Percentiles rank a stretch among this genome's conserved stretches.
Evolutionary conservation across 1,284 basidiomycete species (phyloP).

Genomic region (Cryptococcus sp.): DNA sequence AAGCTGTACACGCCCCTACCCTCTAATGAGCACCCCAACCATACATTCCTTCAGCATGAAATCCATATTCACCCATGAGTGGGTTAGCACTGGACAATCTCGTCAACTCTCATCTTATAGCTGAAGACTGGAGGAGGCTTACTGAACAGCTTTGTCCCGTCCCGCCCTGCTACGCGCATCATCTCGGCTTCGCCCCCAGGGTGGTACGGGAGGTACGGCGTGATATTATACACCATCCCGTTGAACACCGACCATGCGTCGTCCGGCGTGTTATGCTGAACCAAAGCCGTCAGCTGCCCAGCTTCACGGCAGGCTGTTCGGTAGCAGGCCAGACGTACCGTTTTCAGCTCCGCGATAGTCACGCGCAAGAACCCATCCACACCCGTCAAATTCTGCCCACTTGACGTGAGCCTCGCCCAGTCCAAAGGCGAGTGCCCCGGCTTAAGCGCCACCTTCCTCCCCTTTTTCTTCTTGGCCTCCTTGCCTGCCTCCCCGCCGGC

Average conservation of each 20-base stretch:
- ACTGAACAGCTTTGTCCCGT: conserved; percentile 94
- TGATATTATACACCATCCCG: conserved; percentile 96
- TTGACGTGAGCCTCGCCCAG: conserved; percentile 84
- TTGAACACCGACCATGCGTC: conserved; percentile 93
- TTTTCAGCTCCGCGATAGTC: conserved; percentile 75
- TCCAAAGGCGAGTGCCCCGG: conserved; percentile 91
- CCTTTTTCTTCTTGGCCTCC: conserved; percentile 56
- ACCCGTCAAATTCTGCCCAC: conserved; percentile 72
- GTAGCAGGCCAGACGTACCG: conserved; percentile 58
- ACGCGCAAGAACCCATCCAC: conserved; percentile 56
- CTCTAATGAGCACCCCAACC: conserved; percentile 76
- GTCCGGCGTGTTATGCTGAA: conserved; percentile 54
- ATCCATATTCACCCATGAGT: conserved; percentile 91
- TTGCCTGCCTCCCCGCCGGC: background rate
- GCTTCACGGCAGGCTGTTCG: background rate
- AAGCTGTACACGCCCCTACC: background rate
- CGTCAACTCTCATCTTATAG: conserved; percentile 6
- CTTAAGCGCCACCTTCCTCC: conserved; percentile 79
- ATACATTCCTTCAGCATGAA: conserved; percentile 89
- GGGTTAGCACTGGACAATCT: conserved; percentile 53
- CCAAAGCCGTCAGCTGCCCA: conserved; percentile 1
- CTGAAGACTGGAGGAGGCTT: conserved; percentile 37
- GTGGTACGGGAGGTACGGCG: conserved; percentile 85
- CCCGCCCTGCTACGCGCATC: conserved; percentile 92
- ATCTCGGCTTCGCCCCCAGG: conserved; percentile 91